These are phyloP conservation scores for Pseudoneurospora amorphoporcata DNA, from an alignment of 495 filamentous ascomycete genomes.

Conservation along the genomic window DNA sequence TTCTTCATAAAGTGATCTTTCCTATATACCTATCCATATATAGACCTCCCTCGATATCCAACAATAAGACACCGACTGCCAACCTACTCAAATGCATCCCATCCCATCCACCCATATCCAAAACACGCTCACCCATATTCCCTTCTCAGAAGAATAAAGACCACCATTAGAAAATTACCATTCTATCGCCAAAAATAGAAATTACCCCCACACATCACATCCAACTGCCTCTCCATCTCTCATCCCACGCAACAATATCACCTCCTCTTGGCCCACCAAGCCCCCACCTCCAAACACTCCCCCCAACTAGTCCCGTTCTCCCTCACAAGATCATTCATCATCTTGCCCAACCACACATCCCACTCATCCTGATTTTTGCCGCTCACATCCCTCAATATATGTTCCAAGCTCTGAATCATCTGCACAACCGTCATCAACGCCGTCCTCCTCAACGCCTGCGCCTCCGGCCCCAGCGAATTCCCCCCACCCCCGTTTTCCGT, in stretches of 20 bases:
- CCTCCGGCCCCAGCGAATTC: conserved; percentile 53
- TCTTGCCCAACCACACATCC: conserved; percentile 80
- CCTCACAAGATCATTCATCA: conserved; percentile 75
- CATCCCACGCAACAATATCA: background rate
- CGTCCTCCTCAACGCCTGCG: conserved; percentile 64
- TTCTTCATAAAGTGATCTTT: background rate
- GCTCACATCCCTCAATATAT: conserved; percentile 68
- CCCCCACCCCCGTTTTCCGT: conserved; percentile 13
- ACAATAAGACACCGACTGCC: background rate
- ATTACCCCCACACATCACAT: background rate
- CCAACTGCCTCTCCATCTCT: background rate
- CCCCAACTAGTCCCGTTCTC: conserved; percentile 69
- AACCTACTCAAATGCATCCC: background rate
- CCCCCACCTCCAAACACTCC: conserved; percentile 86
- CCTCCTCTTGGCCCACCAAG: conserved; percentile 83
- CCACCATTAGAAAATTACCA: background rate
- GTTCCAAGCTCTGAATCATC: conserved; percentile 81
- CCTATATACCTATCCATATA: background rate
- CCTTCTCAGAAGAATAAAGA: background rate
- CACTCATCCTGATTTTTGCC: conserved; percentile 85
- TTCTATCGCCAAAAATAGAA: background rate
- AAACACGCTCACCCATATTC: background rate
- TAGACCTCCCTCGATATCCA: background rate
- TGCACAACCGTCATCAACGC: conserved; percentile 74
- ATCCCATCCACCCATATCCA: background rate